These are phyloP conservation scores for Kazachstania sp. DNA, from an alignment of 1,139 yeast genomes.

Conservation along the genomic window DNA sequence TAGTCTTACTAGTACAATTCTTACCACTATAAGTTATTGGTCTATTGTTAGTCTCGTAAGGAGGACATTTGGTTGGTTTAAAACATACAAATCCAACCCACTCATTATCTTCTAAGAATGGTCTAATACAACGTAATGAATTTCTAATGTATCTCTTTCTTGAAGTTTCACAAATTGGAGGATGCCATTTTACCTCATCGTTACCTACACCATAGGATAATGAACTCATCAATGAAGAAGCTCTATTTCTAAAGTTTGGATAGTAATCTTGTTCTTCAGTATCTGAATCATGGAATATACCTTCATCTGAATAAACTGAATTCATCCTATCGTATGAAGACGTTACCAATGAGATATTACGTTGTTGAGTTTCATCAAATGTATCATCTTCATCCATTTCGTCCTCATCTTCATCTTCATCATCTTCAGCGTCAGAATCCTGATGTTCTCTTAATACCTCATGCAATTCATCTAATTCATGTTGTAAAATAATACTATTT, in stretches of 20 bases:
- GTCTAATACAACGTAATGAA: conserved; percentile 50
- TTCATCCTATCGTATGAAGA: neutral
- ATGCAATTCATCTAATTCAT: conserved; percentile 6
- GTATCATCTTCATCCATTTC: conserved; percentile 5
- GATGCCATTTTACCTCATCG: conserved; percentile 41
- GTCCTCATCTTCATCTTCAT: conserved; percentile 9
- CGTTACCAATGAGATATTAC: conserved; percentile 1
- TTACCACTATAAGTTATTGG: conserved; percentile 10
- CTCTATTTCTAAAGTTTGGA: conserved; percentile 12
- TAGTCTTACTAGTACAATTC: neutral
- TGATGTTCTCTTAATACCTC: conserved; percentile 4
- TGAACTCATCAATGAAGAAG: conserved; percentile 21
- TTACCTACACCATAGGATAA: conserved; percentile 22
- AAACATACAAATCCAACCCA: conserved; percentile 47
- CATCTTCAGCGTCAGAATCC: conserved; percentile 3
- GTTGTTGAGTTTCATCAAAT: conserved; percentile 1
- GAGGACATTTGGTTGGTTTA: conserved; percentile 34
- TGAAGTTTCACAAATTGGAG: conserved; percentile 36
- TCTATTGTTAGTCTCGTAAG: conserved; percentile 21
- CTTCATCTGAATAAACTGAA: conserved; percentile 21
- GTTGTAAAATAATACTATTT: conserved; percentile 4
- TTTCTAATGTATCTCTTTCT: conserved; percentile 43
- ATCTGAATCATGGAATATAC: conserved; percentile 14
- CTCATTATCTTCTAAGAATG: conserved; percentile 43
- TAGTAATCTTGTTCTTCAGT: conserved; percentile 9